A percentile compares a stretch with the other conserved stretches of the same genome.
Evolutionary conservation across 352 stramenopile species (phyloP).

Genomic region (Pseudoperonospora humuli): DNA sequence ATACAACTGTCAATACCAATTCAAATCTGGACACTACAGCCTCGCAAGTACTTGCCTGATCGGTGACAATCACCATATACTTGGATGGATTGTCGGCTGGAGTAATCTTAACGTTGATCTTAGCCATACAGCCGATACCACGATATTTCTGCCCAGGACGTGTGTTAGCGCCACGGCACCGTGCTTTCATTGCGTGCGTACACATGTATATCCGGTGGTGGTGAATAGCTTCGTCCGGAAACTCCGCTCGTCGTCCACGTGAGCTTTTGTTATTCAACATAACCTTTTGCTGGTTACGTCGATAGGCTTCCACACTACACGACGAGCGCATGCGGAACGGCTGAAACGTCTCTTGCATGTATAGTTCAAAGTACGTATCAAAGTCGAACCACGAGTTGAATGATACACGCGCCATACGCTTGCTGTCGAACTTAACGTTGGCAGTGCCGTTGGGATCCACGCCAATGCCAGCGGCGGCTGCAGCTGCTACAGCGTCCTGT

Average conservation of each 20-base stretch:
- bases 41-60: constrained; percentile 44
- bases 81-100: constrained; percentile 72
- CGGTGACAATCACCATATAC: constrained; percentile 84
- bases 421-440: constrained; percentile 59
- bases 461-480: constrained; percentile 11
- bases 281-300: constrained; percentile 80
- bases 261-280: constrained; percentile 87
- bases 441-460: constrained; percentile 10
- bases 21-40: background rate
- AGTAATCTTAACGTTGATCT: constrained; percentile 86
- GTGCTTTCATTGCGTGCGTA: constrained; percentile 81
- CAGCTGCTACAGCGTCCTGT: constrained; percentile 16
- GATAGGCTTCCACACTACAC: constrained; percentile 76
- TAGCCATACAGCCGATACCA: constrained; percentile 76
- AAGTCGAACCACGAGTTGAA: constrained; percentile 87
- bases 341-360: constrained; percentile 86
- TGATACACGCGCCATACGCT: constrained; percentile 75
- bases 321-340: constrained; percentile 81
- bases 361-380: constrained; percentile 81
- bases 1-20: constrained; percentile 1
- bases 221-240: constrained; percentile 72
- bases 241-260: constrained; percentile 66
- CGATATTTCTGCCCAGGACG: constrained; percentile 76
- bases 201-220: constrained; percentile 88
- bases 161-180: constrained; percentile 66